Conservation (phyloP, 768 basidiomycete genomes). For the Postia placenta region DNA sequence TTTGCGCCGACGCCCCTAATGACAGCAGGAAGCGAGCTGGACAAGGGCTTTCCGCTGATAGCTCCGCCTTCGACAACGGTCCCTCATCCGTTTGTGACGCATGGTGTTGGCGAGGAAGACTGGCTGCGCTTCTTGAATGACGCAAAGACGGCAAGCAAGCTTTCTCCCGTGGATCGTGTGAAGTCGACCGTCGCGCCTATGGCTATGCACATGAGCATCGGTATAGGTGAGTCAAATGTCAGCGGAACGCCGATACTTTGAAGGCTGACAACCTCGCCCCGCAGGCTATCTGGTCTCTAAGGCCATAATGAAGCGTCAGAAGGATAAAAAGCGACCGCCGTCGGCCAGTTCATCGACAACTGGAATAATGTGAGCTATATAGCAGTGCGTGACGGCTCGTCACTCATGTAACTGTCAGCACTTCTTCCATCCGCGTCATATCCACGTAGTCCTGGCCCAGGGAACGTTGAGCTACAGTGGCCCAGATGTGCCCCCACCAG, state of each 20-base stretch:
- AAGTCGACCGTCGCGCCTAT: conserved; percentile 5
- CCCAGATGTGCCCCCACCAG: conserved; percentile 7
- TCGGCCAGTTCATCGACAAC: conserved; percentile 35
- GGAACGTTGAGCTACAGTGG: conserved; percentile 7
- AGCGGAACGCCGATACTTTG: neutral
- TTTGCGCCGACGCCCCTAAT: conserved; percentile 30
- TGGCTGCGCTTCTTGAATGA: conserved; percentile 35
- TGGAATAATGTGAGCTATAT: conserved; percentile 41
- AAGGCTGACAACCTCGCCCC: conserved; percentile 6
- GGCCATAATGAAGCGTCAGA: conserved; percentile 20
- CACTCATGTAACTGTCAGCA: conserved; percentile 4
- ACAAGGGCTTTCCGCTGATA: conserved; percentile 38
- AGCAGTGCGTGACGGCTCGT: neutral
- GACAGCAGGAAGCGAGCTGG: conserved; percentile 27
- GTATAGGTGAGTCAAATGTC: neutral
- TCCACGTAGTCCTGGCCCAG: conserved; percentile 16
- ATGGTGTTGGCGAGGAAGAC: conserved; percentile 44
- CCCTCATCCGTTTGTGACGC: conserved; percentile 45
- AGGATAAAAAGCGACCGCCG: conserved; percentile 31
- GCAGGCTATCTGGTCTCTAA: conserved; percentile 17
- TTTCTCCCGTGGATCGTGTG: conserved; percentile 4
- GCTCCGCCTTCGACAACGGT: conserved; percentile 32
- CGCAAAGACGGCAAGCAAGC: conserved; percentile 5
- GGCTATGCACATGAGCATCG: conserved; percentile 1
- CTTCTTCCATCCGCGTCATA: conserved; percentile 18